Evolutionary conservation across 2,329 filamentous ascomycete genomes (phyloP), one percentile per base, ranked within the genome.

Genomic region (Aureobasidium sp.): DNA sequence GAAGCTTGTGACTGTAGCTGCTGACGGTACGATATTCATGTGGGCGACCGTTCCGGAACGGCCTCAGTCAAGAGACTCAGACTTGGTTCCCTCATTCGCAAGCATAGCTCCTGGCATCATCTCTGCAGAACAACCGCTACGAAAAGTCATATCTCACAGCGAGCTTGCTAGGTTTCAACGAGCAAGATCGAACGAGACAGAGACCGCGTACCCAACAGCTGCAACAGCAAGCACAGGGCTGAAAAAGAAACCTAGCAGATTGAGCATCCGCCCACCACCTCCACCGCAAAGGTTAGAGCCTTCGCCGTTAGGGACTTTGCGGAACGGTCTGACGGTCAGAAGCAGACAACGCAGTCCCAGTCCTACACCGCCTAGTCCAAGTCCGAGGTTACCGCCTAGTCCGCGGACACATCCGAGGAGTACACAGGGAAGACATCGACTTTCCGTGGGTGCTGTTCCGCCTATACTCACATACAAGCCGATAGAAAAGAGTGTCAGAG

Each of bases 111-210:
- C 69, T 23, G 64, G 87, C 25, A 47, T 64, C 29, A 38, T 64
- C 2, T 83, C 88, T 1, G 84, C 85, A 43, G 90, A 90, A 36
- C 93, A 91, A 43, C 95, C 95, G 5, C 81, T 98, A 40, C 88
- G 96, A 62, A 92, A 93, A 64, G 92, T 99, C 11, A 84, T 98
- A 38, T 97, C 95, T 2, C 94, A 93, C 71, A 91, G 92, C 0
- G 95, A 98, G 73, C 82, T 98, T 47, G 92, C 94, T 11, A 93
- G 95, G 67, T 95, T 97, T 62, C 84, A 87, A 68, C 81, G 83
- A 62, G 80, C 82, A 23, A 81, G 82, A 23, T 68, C 71, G n/a
- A 78, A 77, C 25, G 78, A 83, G 5, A 31, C 66, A 69, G 29
- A 79, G 79, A 8, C 79, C 78, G 4, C 78, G 76, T 7, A 78